A percentile compares a stretch with the other conserved stretches of the same genome.
phyloP scores from a whole-genome alignment of 768 basidiomycete genomes.

The Leccinellum luteum region DNA sequence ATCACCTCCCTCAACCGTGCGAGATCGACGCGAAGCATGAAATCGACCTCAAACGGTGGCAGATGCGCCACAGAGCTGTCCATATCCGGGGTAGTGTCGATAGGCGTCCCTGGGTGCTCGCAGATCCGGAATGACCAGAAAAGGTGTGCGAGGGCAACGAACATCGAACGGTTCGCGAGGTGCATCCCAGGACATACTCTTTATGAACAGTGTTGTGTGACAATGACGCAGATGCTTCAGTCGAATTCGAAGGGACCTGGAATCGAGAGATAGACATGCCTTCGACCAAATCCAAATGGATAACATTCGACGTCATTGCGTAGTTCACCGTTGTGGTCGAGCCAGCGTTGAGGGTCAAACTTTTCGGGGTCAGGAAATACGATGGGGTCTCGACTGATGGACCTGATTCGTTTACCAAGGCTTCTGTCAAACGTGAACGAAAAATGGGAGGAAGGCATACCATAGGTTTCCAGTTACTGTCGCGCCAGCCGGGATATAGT shows the following conservation, averaged over 20 bases:
- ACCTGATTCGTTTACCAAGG: constrained; percentile 26
- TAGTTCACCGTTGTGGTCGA: constrained; percentile 40
- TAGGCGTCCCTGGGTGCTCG: constrained; percentile 44
- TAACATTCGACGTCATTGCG: constrained; percentile 47
- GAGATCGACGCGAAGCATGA: constrained; percentile 42
- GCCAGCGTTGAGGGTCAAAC: constrained; percentile 60
- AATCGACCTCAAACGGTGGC: constrained; percentile 50
- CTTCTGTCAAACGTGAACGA: neutral
- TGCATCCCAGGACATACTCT: constrained; percentile 64
- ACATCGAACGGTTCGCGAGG: constrained; percentile 50
- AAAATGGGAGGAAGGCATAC: constrained; percentile 3
- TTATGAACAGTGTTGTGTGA: neutral
- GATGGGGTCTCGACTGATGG: constrained; percentile 53
- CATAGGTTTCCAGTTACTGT: constrained; percentile 20
- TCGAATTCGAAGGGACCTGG: neutral
- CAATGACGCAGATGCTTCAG: too few species aligned
- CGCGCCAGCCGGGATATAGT: constrained; percentile 24
- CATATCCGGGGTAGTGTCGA: constrained; percentile 52
- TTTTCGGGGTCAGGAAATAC: constrained; percentile 55
- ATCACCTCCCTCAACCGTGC: constrained; percentile 16
- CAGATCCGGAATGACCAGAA: constrained; percentile 61
- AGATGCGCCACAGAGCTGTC: constrained; percentile 58
- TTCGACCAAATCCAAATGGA: constrained; percentile 53
- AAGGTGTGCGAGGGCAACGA: constrained; percentile 55
- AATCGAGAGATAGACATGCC: constrained; percentile 17